These are phyloP conservation scores for Tulasnella sp. DNA, from an alignment of 768 basidiomycete genomes.

Conservation along the genomic window DNA sequence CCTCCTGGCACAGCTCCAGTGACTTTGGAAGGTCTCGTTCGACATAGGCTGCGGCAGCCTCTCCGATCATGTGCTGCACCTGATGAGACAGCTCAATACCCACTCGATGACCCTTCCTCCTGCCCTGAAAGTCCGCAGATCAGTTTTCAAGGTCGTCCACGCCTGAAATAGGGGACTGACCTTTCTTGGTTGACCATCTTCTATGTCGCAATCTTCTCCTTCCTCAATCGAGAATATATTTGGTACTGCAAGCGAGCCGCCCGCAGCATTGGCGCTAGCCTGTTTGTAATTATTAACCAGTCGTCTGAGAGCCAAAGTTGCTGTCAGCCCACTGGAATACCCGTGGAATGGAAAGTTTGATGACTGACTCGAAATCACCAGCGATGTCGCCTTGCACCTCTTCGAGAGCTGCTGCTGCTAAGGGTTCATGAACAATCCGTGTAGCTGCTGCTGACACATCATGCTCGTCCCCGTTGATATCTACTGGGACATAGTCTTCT, in stretches of 20 bases:
- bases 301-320: conserved; percentile 35
- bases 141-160: too few relatives aligned
- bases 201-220: conserved; percentile 8
- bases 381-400: conserved; percentile 33
- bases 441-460: conserved; percentile 32
- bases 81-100: conserved; percentile 28
- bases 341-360: too few relatives aligned
- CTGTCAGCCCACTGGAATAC: too few relatives aligned
- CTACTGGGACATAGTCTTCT: neutral
- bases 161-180: neutral
- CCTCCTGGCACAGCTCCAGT: conserved; percentile 75
- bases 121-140: neutral
- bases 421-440: neutral
- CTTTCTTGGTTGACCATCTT: neutral
- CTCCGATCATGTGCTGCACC: conserved; percentile 49
- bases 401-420: conserved; percentile 19
- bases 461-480: conserved; percentile 7
- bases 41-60: conserved; percentile 80
- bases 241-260: conserved; percentile 38
- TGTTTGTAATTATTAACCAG: conserved; percentile 55
- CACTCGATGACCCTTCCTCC: conserved; percentile 15
- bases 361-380: conserved; percentile 42
- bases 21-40: conserved; percentile 54
- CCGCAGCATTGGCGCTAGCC: conserved; percentile 34
- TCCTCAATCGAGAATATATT: conserved; percentile 46